These are phyloP conservation scores for Arthrobotrys megalospora DNA, from an alignment of 2,329 filamentous ascomycete genomes.

Conservation along the genomic window DNA sequence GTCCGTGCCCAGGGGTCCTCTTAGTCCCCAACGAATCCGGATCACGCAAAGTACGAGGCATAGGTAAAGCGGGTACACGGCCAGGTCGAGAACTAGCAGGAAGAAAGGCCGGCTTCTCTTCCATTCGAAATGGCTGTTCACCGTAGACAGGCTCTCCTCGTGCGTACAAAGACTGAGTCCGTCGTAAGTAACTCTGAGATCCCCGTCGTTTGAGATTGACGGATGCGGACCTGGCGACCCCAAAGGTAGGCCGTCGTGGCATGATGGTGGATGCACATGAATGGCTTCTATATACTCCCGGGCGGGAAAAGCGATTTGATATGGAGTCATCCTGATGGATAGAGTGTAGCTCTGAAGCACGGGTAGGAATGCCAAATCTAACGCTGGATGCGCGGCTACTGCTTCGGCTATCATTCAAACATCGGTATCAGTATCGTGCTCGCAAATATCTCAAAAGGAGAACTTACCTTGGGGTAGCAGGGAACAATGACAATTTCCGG, in stretches of 20 bases:
- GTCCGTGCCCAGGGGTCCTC: background rate
- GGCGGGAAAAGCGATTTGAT: constrained; percentile 14
- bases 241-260: constrained; percentile 29
- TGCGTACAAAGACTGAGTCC: constrained; percentile 33
- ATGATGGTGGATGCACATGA: constrained; percentile 18
- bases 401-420: constrained; percentile 33
- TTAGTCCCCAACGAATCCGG: constrained; percentile 40
- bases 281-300: constrained; percentile 20
- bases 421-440: constrained; percentile 6
- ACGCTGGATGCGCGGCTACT: constrained; percentile 50
- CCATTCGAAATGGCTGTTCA: constrained; percentile 42
- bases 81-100: constrained; percentile 54
- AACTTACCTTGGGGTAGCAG: constrained; percentile 44
- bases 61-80: background rate
- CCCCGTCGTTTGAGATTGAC: constrained; percentile 26
- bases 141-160: constrained; percentile 21
- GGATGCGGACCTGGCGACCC: constrained; percentile 40
- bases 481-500: constrained; percentile 41
- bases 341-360: constrained; percentile 39
- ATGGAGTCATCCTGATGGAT: constrained; percentile 41
- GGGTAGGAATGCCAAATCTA: constrained; percentile 21
- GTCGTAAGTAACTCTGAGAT: constrained; percentile 44
- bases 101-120: constrained; percentile 48
- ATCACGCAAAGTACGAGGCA: constrained; percentile 53
- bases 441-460: background rate